Base-by-base conservation (phyloP, 805 yeast species). In the Candida loeiensis region DNA sequence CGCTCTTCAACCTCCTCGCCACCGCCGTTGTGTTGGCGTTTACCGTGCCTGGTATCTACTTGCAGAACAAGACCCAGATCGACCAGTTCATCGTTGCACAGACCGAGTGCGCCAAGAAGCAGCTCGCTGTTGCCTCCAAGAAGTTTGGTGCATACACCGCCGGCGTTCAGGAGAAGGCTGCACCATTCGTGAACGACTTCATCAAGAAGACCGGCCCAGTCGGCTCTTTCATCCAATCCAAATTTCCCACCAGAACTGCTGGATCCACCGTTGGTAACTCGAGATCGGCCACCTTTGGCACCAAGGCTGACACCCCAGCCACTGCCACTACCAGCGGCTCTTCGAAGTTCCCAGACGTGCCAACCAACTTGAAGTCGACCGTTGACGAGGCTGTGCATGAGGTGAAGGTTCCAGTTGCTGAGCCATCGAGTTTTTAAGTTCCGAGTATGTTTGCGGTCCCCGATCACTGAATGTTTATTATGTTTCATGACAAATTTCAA, bases 41-140 rank as follows among this genome's bases (percentile, higher is more conserved):
- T 74, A 64, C 95, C 32, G 68, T 77, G 33, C 98, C 98, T 44
- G 77, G 75, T 20, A 55, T 83, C 46, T 91, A 90, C 73, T 66
- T 77, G 53, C 73, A 74, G 50, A 80, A 85, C 76, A 81, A 87
- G 74, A 73, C 73, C 56, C 82, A 85, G 70, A 84, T 90, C 56
- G 89, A 85, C 65, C 76, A 76, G 35, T 74, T 77, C 32, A 74
- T 80, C 31, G 73, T 71, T 38, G 61, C 68, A 45, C 57, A 54
- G 55, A 47, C 72, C 45, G 56, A 58, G 49, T 32, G 74, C 25
- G 79, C 79, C 35, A 73, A 71, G 53, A 73, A 66, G 32, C 57
- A 54, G 55, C 47, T 71, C 44, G 56, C 58, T 48, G 34, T 74
- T 26, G 79, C 79, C 35, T 73, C 71, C 52, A 73, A 66, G 34